Conservation (phyloP, 2,329 filamentous ascomycete species). For the Penicillium expansum region DNA sequence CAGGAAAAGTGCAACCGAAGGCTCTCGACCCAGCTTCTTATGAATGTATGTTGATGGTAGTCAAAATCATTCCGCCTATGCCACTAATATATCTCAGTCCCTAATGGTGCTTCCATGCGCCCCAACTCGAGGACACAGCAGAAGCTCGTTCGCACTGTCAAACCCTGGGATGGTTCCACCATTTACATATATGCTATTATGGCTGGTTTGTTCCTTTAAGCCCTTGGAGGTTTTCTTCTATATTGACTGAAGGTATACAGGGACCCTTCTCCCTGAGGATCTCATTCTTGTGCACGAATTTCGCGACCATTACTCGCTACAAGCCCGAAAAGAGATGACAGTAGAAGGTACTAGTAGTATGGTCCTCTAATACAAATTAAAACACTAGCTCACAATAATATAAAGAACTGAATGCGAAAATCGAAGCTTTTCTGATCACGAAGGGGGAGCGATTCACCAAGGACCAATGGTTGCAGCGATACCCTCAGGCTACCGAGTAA, state of each 20-base stretch:
- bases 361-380: too few species aligned
- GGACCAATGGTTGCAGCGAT: not conserved
- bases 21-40: not conserved
- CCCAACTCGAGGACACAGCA: not conserved
- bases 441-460: not conserved
- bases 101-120: not conserved
- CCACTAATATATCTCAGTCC: not conserved
- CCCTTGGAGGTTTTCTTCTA: not conserved
- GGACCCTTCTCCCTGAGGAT: not conserved
- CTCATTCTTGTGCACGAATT: not conserved
- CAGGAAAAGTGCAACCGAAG: not conserved
- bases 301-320: not conserved
- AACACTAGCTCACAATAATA: not conserved
- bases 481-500: not conserved
- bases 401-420: not conserved
- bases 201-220: not conserved
- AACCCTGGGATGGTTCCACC: not conserved
- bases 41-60: not conserved
- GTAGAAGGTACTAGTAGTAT: not conserved
- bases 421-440: not conserved
- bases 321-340: not conserved
- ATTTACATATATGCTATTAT: not conserved
- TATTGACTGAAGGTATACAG: not conserved
- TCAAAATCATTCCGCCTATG: not conserved
- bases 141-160: not conserved